phyloP scores from a whole-genome alignment of 2,329 filamentous ascomycete genomes.

The Pseudogymnoascus sp. region DNA sequence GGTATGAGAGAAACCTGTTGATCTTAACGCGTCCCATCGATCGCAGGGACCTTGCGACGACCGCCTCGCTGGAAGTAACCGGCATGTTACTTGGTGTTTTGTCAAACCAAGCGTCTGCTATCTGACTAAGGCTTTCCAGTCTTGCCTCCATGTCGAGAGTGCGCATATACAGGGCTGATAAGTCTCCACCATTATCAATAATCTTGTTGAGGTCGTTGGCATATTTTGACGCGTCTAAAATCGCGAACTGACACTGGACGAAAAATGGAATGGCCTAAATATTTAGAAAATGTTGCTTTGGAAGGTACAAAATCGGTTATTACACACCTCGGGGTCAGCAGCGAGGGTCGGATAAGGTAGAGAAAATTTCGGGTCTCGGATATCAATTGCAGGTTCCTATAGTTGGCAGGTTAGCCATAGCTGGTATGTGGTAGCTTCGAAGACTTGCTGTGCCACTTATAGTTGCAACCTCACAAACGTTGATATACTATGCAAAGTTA shows the following conservation, averaged over 20 bases:
- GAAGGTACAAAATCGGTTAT: slow-evolving; percentile 17
- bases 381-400: slow-evolving; percentile 36
- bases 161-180: slow-evolving; percentile 33
- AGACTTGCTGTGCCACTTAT: slow-evolving; percentile 39
- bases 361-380: slow-evolving; percentile 38
- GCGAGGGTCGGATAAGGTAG: slow-evolving; percentile 35
- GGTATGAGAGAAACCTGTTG: slow-evolving; percentile 33
- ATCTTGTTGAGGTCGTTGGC: slow-evolving; percentile 40
- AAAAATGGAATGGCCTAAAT: slow-evolving; percentile 35
- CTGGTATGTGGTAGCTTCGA: not conserved
- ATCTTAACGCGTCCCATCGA: slow-evolving; percentile 43
- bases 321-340: slow-evolving; percentile 32
- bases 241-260: slow-evolving; percentile 40
- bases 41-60: slow-evolving; percentile 36
- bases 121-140: slow-evolving; percentile 32
- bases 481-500: slow-evolving; percentile 34
- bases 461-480: slow-evolving; percentile 42
- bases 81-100: slow-evolving; percentile 29
- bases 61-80: slow-evolving; percentile 33
- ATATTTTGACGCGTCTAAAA: slow-evolving; percentile 40
- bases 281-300: slow-evolving; percentile 11
- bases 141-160: slow-evolving; percentile 35
- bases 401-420: slow-evolving; percentile 11
- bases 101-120: slow-evolving; percentile 31
- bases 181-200: slow-evolving; percentile 31